Evolutionary conservation across 257 asterid species (phyloP), one percentile per base, ranked within the genome.

Genomic region (Solanum chmielewskii): DNA sequence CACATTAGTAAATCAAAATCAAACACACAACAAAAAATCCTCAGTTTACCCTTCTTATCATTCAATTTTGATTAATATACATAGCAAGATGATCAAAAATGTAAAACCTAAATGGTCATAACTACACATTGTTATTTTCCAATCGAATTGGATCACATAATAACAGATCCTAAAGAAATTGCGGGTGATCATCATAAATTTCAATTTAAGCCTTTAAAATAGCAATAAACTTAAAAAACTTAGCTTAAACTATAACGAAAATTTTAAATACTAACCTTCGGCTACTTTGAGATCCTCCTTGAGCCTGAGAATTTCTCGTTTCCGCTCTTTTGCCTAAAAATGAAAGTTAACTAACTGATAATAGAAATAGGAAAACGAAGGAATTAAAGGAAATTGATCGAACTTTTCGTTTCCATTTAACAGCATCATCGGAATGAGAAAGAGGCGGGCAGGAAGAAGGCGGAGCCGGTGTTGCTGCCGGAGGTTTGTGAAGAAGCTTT

Each of bases 211-310:
- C 21, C 29, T 18, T n/a, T 3, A 45, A 71, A 45, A 41, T 23
- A 42, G 25, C 5, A 10, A 37, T 33, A 69, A 37, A 20, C 25
- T 59, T 20, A 1, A 20, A 59, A 1, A 59, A 20, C 20, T 25
- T 27, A 45, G 6, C 9, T 9, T 15, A 80, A 29, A 44, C 12
- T 49, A 29, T 3, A 15, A 49, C 29, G 83, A 85, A 44, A 86
- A 23, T 25, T 59, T 3, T 35, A 76, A 83, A 87, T 35, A 41
- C 90, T 90, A 70, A 88, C 99, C 99, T 97, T 97, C 97, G 56
- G 99, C 98, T 35, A 88, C 64, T 91, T 90, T 94, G 89, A 97
- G 95, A 77, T 95, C 98, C 69, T 95, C 98, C 89, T 89, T 94
- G 25, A 97, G 98, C 88, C 93, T 93, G 44, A 92, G 82, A 90